A percentile compares a stretch with the other conserved stretches of the same genome.
Conservation (phyloP, 768 basidiomycete genomes). For the Mycena floridula region DNA sequence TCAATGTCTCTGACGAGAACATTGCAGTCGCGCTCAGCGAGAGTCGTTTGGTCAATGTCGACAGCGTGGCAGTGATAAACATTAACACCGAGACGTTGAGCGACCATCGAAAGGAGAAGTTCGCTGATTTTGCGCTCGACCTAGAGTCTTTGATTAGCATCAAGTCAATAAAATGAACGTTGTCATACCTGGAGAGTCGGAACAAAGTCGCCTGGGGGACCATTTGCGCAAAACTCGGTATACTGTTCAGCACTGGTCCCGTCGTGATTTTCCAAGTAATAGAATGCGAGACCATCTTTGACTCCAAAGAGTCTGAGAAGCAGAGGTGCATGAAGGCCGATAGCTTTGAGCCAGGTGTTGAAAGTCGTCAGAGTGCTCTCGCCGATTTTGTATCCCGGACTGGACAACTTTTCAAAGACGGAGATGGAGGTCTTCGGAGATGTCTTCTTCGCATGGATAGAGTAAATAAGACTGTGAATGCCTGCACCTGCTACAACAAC, state of each 20-base stretch:
- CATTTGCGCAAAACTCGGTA: slow-evolving; percentile 9
- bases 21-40: slow-evolving; percentile 3
- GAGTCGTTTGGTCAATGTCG: slow-evolving; percentile 6
- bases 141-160: too few relatives aligned
- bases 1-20: slow-evolving; percentile 5
- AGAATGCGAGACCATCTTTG: slow-evolving; percentile 8
- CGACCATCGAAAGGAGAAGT: slow-evolving; percentile 9
- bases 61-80: slow-evolving; percentile 9
- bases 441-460: slow-evolving; percentile 10
- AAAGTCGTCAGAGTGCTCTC: not conserved
- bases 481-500: slow-evolving; percentile 10
- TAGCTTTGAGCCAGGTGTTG: too few relatives aligned
- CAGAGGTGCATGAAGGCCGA: not conserved
- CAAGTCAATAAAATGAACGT: too few relatives aligned
- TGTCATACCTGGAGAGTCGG: too few relatives aligned
- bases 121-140: slow-evolving; percentile 10
- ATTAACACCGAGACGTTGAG: slow-evolving; percentile 9
- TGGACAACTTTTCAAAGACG: slow-evolving; percentile 9
- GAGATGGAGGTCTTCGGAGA: slow-evolving; percentile 8
- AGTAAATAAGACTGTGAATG: slow-evolving; percentile 10
- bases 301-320: slow-evolving; percentile 9
- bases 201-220: slow-evolving; percentile 9
- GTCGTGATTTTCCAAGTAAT: slow-evolving; percentile 10
- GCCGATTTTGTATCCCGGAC: slow-evolving; percentile 9
- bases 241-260: slow-evolving; percentile 6